Percentiles rank a stretch among this genome's conserved stretches.
Conservation (phyloP, 225 moss, liverwort and hornwort species). For the Straminergon stramineum region DNA sequence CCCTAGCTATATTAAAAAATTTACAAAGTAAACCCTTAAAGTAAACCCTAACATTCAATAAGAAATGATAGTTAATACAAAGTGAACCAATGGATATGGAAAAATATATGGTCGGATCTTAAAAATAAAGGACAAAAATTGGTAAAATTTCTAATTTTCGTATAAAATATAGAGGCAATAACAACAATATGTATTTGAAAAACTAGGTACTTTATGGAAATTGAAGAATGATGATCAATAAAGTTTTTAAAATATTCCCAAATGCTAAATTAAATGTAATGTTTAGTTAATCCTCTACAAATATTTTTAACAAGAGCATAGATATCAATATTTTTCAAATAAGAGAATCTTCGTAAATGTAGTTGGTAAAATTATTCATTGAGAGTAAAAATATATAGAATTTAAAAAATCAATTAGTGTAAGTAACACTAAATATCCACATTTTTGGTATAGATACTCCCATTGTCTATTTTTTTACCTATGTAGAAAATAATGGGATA, state of each 20-base stretch:
- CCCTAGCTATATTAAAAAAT: background rate
- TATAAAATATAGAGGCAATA: background rate
- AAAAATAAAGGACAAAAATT: accelerated
- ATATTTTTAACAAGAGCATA: background rate
- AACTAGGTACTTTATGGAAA: background rate
- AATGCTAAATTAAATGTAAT: background rate
- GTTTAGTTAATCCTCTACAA: too few species aligned
- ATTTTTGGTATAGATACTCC: background rate
- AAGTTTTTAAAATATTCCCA: too few species aligned
- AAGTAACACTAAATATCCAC: background rate
- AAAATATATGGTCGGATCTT: background rate
- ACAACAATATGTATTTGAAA: background rate
- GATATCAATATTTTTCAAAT: background rate
- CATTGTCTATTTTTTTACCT: background rate
- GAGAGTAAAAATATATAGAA: too few species aligned
- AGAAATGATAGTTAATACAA: background rate
- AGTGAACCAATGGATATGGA: accelerated
- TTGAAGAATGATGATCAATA: background rate
- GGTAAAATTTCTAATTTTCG: accelerated
- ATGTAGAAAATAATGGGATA: background rate
- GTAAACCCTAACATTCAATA: too few species aligned
- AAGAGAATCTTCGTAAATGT: background rate
- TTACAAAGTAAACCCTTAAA: accelerated
- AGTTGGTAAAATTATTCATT: background rate
- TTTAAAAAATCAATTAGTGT: background rate